Base-by-base conservation (phyloP, 192 early-diverging fungal genomes). In the Coemansia sp. region DNA sequence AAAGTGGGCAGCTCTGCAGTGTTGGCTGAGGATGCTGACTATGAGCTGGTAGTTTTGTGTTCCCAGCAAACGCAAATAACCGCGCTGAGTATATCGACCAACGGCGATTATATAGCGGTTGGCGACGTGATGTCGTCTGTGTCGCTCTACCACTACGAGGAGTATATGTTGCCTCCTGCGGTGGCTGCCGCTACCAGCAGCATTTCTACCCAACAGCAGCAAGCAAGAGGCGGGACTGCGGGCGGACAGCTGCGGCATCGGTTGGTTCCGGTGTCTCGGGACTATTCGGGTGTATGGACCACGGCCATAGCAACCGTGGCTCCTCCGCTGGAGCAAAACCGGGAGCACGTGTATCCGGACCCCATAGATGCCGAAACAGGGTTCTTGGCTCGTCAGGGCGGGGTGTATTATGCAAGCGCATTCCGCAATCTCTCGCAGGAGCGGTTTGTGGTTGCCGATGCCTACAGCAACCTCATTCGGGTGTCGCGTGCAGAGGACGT, bases 121-220 rank as follows among this genome's bases (percentile, higher is more conserved):
- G 93, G 88, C 15, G 96, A 98, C 67, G 21, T 96, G 38, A 83
- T 96, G 79, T 81, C 86, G 38, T 94, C 91, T 0, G 83, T 87
- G 6, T 78, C 85, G 6, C 40, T 93, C 6, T 76, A 90, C 40
- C 42, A 37, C 14, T 78, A 71, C 52, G 62, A 71, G 44, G 49
- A 65, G 37, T 37, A 28, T 26, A 51, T 39, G 15, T 5, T 30
- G 16, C 36, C 50, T 15, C n/a, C 57, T 13, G 50, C 20, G 11
- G 30, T 18, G 10, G 16, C 10, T 11, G 8, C 44, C 30, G 39
- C n/a, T 23, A 12, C 6, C 20, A 23, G 28, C 44, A 37, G 28
- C 39, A 37, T 30, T 11, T 11, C 19, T 28, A 13, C 23, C 2
- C n/a, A n/a, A 19, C 38, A 44, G 42, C 57, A 50, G 38, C 36